Percentiles rank a stretch among this genome's conserved stretches.
Conservation (phyloP, 2,329 filamentous ascomycete genomes). For the Aspergillus vadensis region DNA sequence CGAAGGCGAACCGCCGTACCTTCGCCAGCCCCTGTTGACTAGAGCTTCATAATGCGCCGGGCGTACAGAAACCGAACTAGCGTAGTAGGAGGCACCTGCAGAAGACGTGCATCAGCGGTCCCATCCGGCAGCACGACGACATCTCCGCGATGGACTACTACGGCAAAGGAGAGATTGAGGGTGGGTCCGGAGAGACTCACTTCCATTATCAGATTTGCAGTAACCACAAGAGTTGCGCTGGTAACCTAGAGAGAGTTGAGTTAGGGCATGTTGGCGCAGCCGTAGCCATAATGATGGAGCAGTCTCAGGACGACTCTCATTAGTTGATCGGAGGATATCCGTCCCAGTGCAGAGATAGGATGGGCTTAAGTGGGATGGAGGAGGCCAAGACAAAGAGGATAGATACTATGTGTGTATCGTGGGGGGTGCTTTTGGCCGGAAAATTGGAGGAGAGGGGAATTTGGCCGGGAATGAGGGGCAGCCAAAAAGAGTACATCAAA, state of each 20-base stretch:
- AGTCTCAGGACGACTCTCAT: conserved; percentile 1
- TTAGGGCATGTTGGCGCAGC: conserved; percentile 13
- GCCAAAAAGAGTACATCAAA: conserved; percentile 6
- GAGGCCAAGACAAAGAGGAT: not conserved
- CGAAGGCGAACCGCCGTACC: conserved; percentile 32
- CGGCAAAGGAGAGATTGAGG: conserved; percentile 1
- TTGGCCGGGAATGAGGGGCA: conserved; percentile 12
- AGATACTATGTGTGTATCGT: not conserved
- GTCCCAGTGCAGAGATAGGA: not conserved
- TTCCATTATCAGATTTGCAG: conserved; percentile 49
- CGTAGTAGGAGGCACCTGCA: conserved; percentile 50
- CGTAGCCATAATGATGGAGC: not conserved
- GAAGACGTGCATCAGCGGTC: conserved; percentile 18
- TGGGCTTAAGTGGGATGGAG: not conserved
- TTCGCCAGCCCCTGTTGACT: conserved; percentile 53
- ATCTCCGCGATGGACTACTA: conserved; percentile 2
- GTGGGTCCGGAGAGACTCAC: conserved; percentile 39
- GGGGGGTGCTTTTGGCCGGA: not conserved
- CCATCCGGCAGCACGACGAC: conserved; percentile 3
- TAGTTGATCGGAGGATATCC: conserved; percentile 14
- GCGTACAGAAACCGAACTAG: conserved; percentile 46
- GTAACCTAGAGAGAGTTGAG: conserved; percentile 41
- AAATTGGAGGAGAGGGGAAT: not conserved
- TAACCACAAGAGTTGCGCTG: conserved; percentile 52
- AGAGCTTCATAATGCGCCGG: conserved; percentile 52